Base-by-base conservation (phyloP, 2,329 filamentous ascomycete species). In the Fusarium equiseti region DNA sequence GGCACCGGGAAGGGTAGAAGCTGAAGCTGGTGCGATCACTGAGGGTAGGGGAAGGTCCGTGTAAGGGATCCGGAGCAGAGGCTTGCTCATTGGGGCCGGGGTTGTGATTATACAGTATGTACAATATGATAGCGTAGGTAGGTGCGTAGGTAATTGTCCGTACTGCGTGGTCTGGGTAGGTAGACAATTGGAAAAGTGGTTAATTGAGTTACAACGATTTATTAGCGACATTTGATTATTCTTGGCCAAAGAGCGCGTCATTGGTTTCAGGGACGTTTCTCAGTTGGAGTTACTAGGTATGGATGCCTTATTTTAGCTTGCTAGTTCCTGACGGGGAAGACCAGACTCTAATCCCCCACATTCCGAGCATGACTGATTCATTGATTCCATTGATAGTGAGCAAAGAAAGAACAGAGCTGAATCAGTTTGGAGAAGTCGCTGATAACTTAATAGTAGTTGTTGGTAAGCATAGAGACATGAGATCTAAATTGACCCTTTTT, bases 31-130 rank as follows among this genome's bases (percentile, higher is more conserved):
- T 65, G 94, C 86, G 77, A 96, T 90, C 55, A 86, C 87, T 5
- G 95, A 92, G 27, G 90, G 84, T 26, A 95, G 90, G 59, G 98
- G 87, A 44, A 92, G 90, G 71, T 92, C 90, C 77, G 94, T 97
- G 79, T 95, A 98, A 63, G 95, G 95, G 75, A 98, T 97, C 73
- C 94, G 91, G 83, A 97, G 91, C 63, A 94, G 87, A 75, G 91
- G 88, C 80, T 88, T 91, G 80, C 86, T 87, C 89, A 92, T 91
- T 71, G 76, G 71, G 46, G 43, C 48, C 49, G 59, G 59, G 38
- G 32, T 42, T 16, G 35, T 38, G 10, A 48, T 48, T 45, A 16
- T 40, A 44, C 22, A 51, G 38, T 57, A 40, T 35, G 44, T 29
- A 53, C 35, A 61, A 49, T 43, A 52, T 26, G 44, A 53, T 56